Evolutionary conservation across 495 filamentous ascomycete genomes (phyloP), one percentile per base, ranked within the genome.

Genomic region (Platismatia glauca): DNA sequence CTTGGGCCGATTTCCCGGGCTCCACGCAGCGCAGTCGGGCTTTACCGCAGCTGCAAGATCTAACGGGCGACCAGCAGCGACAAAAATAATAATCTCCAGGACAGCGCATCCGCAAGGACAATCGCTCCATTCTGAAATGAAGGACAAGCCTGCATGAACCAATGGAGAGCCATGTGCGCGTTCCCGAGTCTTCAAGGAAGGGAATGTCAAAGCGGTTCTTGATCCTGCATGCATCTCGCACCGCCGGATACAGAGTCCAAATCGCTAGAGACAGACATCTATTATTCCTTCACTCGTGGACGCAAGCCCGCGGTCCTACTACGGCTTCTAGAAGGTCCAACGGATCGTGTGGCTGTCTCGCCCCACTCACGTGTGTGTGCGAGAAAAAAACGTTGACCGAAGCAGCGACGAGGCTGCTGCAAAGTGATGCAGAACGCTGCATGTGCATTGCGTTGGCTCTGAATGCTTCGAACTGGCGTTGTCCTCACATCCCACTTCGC

Each of bases 401-500:
- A 55, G 39, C 56, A 43, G 56, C 37, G 11, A 43, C 13, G 18
- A 58, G 37, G 31, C 59, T 61, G 11, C 58, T 60, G 59, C 48
- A 39, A 20, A 12, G 48, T 55, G 59, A 52, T 60, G 58, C 4
- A 29, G 33, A 18, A 29, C 27, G n/a, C 8, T 50, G 58, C 34
- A 60, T 35, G n/a, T n/a, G 27, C 35, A 48, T 48, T 41, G 39
- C 39, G 16, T 41, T n/a, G n/a, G n/a, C n/a, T n/a, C n/a, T n/a
- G n/a, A n/a, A n/a, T n/a, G n/a, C n/a, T n/a, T n/a, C n/a, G n/a
- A n/a, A n/a, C n/a, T n/a, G n/a, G n/a, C n/a, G n/a, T n/a, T 44
- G 29, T 27, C 27, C 3, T 52, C 50, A 29, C 22, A 55, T 41
- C 48, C 48, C 59, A 61, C 59, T 61, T 61, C 46, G 59, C 59